Conservation (phyloP, 176 grass and related monocot species). For the Eragrostis nindensis region DNA sequence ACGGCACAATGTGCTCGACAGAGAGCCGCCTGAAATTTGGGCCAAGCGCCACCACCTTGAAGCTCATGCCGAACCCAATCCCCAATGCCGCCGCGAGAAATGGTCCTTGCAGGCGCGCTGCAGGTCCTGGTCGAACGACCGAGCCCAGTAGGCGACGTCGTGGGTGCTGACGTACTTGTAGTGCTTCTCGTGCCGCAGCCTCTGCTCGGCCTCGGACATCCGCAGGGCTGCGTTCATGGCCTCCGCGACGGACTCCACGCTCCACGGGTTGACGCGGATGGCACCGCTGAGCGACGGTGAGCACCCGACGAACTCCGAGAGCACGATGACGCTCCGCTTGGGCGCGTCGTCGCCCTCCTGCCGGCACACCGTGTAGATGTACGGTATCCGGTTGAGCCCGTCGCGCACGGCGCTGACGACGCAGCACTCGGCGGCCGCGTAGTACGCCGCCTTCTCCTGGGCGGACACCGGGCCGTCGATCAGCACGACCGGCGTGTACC, state of each 20-base stretch:
- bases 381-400: constrained; percentile 88
- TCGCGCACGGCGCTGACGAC: constrained; percentile 86
- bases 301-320: constrained; percentile 92
- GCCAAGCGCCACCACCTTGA: constrained; percentile 81
- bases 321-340: constrained; percentile 77
- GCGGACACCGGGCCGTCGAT: constrained; percentile 56
- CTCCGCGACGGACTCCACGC: constrained; percentile 78
- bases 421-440: constrained; percentile 79
- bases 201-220: constrained; percentile 71
- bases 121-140: constrained; percentile 81
- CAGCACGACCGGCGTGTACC: constrained; percentile 74
- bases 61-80: constrained; percentile 91
- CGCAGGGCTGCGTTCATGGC: constrained; percentile 70
- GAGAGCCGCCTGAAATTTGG: constrained; percentile 82
- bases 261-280: constrained; percentile 90
- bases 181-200: constrained; percentile 95
- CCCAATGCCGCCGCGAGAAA: constrained; percentile 80
- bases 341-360: constrained; percentile 64
- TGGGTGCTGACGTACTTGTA: constrained; percentile 95
- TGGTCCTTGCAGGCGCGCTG: constrained; percentile 93
- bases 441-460: constrained; percentile 84
- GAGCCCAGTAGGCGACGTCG: constrained; percentile 86
- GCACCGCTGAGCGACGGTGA: constrained; percentile 92
- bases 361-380: constrained; percentile 92
- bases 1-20: constrained; percentile 68